Evolutionary conservation across 495 filamentous ascomycete genomes (phyloP), one percentile per base, ranked within the genome.

Genomic region (Astrocystis sublimbata): DNA sequence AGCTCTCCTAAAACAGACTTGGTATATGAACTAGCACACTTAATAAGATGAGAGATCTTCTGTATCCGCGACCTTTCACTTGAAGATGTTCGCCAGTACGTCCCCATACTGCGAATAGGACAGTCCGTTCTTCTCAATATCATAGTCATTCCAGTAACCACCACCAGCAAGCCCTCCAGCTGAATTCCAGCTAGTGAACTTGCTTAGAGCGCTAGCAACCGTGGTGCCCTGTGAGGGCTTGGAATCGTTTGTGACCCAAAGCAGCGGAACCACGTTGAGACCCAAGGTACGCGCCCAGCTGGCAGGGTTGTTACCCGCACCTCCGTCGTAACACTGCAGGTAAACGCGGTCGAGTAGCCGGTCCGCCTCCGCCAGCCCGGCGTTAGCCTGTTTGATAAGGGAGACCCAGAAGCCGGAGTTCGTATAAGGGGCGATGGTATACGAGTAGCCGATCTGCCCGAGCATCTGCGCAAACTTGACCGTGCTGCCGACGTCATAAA

Each of bases 131-230:
- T 78, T 77, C 65, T 78, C 77, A 40, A 79, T 78, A 51, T 79
- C 77, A 45, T 71, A 78, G 53, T 79, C 75, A 53, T 79, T 79
- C 76, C 76, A 79, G 56, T 75, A 78, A 2, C 77, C 77, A 2
- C 75, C 77, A 0, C 77, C 77, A 3, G 68, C 75, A 23, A 79
- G 58, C 2, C 67, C 58, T 6, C 65, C 63, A 30, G 61, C 41
- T 23, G 51, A 40, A 28, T 67, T 66, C 77, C 77, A 79, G n/a
- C 54, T 33, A 0, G 63, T 24, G 33, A 79, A 76, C 50, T 56
- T 68, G 1, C 63, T 59, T 56, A 50, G 40, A n/a, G 76, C 77
- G 55, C 77, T 76, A 10, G 71, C 62, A 12, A 71, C 68, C 1
- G 71, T 76, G 1, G 58, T 71, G 0, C 77, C 75, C 2, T 73